Base-by-base conservation (phyloP, 306 rosid species). In the Urtica urens region DNA sequence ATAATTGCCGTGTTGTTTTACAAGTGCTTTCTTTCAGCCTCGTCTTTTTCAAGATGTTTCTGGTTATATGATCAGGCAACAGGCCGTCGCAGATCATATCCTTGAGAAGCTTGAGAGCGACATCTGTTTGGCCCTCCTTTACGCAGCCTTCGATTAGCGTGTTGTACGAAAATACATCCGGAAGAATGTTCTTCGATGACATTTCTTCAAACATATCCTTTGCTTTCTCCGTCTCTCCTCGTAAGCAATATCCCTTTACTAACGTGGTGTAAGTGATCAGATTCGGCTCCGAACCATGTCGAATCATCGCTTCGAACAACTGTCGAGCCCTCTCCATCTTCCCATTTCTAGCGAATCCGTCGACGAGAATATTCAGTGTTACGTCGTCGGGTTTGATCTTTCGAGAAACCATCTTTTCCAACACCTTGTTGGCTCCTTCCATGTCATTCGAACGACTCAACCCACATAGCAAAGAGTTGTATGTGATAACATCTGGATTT, bases 11-110 rank as follows among this genome's bases (percentile, higher is more conserved):
- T n/a, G n/a, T n/a, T n/a, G n/a, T n/a, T n/a, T n/a, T n/a, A n/a
- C n/a, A n/a, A n/a, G n/a, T n/a, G n/a, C n/a, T n/a, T n/a, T n/a
- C n/a, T n/a, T n/a, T n/a, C n/a, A n/a, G n/a, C n/a, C n/a, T n/a
- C n/a, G n/a, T 39, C 23, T 17, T 15, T 9, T 23, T 27, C 28
- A 26, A 55, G 29, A 33, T 27, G 31, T 13, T 8, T 30, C 3
- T 0, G 0, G 12, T 39, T 27, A 23, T 26, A 3, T 3, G 3
- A 44, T 70, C 63, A 37, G 67, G 80, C 38, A 37, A 12, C 19
- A 65, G 44, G 49, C 80, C 73, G 19, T 23, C 57, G 22, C 46
- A 38, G 35, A 34, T 40, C 73, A 74, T 64, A 35, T 74, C 76
- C 17, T 58, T 58, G 27, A 69, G 56, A 39, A 66, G 63, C 51